Evolutionary conservation across 2,329 filamentous ascomycete genomes (phyloP).

Genomic region (Neocatenulostroma microsporum): DNA sequence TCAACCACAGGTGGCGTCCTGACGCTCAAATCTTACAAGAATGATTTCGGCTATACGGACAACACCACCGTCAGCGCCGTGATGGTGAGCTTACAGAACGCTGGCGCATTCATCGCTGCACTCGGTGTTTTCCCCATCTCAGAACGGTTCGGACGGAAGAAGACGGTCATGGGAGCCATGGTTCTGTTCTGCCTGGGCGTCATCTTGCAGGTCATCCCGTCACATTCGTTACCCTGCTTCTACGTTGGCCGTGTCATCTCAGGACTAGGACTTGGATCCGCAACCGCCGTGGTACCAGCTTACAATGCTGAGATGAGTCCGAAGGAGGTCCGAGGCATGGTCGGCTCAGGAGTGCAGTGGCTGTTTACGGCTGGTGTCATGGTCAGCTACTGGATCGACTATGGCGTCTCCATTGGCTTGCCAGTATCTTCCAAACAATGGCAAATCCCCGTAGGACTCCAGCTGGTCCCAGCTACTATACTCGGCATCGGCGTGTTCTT

Average conservation of each 20-base stretch:
- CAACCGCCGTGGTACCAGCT: constrained; percentile 37
- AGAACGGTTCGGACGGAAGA: constrained; percentile 39
- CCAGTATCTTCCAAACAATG: constrained; percentile 37
- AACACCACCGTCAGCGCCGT: constrained; percentile 29
- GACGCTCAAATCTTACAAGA: constrained; percentile 19
- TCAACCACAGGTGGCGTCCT: constrained; percentile 17
- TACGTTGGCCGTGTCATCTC: constrained; percentile 41
- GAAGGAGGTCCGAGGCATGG: constrained; percentile 39
- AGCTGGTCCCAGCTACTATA: constrained; percentile 42
- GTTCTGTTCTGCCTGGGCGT: constrained; percentile 34
- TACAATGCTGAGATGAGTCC: constrained; percentile 38
- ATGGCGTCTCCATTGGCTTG: constrained; percentile 35
- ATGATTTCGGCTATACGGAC: constrained; percentile 20
- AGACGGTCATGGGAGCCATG: constrained; percentile 38
- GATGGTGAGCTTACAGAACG: constrained; percentile 43
- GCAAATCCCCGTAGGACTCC: constrained; percentile 50
- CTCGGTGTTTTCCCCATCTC: constrained; percentile 44
- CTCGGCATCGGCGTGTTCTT: constrained; percentile 45
- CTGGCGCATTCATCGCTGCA: constrained; percentile 46
- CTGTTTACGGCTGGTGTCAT: constrained; percentile 46
- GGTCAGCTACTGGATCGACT: constrained; percentile 40
- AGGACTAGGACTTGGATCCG: constrained; percentile 43
- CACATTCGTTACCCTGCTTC: constrained; percentile 36
- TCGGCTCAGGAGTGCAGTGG: constrained; percentile 47
- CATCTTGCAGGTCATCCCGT: constrained; percentile 41